Evolutionary conservation across 1,139 yeast genomes (phyloP).

Genomic region (Barnettozyma hawaiiensis): DNA sequence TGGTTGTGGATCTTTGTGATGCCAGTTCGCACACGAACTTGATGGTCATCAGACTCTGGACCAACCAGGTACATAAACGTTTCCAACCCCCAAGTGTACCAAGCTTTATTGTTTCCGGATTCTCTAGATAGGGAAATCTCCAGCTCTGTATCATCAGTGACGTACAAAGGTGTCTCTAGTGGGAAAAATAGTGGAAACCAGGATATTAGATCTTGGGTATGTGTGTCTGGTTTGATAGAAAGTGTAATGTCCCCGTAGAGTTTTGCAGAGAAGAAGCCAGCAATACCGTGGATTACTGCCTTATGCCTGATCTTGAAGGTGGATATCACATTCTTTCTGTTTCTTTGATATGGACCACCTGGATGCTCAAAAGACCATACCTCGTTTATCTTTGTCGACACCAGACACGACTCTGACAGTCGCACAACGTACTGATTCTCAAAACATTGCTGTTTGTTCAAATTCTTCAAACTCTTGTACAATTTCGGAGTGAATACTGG

Average conservation of each 20-base stretch:
- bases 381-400: constrained; percentile 36
- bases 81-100: constrained; percentile 75
- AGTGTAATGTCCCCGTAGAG: constrained; percentile 55
- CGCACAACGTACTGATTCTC: constrained; percentile 59
- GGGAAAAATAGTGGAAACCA: constrained; percentile 83
- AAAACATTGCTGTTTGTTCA: constrained; percentile 25
- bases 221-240: constrained; percentile 47
- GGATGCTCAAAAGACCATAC: constrained; percentile 57
- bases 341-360: constrained; percentile 14
- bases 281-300: constrained; percentile 61
- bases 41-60: constrained; percentile 28
- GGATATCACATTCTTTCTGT: constrained; percentile 29
- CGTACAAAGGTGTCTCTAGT: constrained; percentile 41
- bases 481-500: constrained; percentile 60
- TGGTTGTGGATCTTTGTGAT: constrained; percentile 40
- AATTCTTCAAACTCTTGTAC: constrained; percentile 29
- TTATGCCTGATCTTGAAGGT: constrained; percentile 35
- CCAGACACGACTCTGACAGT: constrained; percentile 44
- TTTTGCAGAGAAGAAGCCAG: constrained; percentile 68
- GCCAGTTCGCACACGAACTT: constrained; percentile 40
- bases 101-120: constrained; percentile 38
- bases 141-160: constrained; percentile 49
- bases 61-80: constrained; percentile 38
- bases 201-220: constrained; percentile 52
- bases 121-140: constrained; percentile 41